phyloP scores from a whole-genome alignment of 176 grass and related monocot species.

The Aegilops longissima region DNA sequence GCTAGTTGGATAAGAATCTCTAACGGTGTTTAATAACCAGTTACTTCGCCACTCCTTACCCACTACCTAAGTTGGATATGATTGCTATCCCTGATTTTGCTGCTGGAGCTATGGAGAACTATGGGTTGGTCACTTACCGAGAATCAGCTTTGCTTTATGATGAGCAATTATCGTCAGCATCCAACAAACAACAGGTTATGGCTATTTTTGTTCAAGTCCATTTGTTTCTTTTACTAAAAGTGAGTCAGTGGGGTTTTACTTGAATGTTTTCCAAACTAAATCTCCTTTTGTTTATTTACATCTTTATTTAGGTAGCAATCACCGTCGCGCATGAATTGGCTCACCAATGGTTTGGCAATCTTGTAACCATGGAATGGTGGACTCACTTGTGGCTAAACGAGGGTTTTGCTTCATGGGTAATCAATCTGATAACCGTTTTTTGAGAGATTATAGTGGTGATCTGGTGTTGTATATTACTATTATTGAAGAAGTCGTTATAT shows the following conservation, averaged over 20 bases:
- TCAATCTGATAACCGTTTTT: background rate
- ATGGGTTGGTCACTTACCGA: conserved; percentile 87
- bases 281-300: conserved; percentile 5
- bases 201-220: background rate
- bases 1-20: conserved; percentile 9
- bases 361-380: conserved; percentile 99
- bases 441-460: background rate
- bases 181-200: conserved; percentile 65
- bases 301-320: conserved; percentile 77
- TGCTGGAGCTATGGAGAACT: conserved; percentile 97
- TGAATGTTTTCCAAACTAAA: conserved; percentile 10
- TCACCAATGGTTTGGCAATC: conserved; percentile 99
- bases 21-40: conserved; percentile 44
- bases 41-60: conserved; percentile 85
- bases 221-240: conserved; percentile 4
- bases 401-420: conserved; percentile 97
- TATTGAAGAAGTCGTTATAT: conserved; percentile 14
- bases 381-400: conserved; percentile 97
- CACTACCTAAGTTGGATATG: conserved; percentile 97
- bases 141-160: conserved; percentile 87
- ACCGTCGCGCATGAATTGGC: conserved; percentile 95
- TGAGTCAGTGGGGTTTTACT: background rate
- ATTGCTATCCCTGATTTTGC: conserved; percentile 95
- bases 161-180: conserved; percentile 71
- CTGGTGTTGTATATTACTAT: background rate